phyloP scores from a whole-genome alignment of 2,329 filamentous ascomycete genomes.

The Apiospora kogelbergensis region DNA sequence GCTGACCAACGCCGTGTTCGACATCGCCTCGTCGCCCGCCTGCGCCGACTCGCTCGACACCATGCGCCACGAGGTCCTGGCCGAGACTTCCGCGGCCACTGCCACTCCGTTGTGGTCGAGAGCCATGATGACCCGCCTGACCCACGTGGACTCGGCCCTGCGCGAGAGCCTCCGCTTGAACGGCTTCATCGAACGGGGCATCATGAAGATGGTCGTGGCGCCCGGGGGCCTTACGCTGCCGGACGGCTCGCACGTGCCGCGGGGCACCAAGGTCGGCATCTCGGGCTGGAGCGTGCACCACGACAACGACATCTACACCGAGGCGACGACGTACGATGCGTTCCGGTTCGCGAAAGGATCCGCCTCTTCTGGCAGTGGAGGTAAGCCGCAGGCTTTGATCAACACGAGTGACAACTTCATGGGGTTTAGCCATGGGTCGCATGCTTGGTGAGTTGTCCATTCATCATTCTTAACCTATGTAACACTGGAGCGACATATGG shows the following conservation, averaged over 20 bases:
- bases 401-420: constrained; percentile 34
- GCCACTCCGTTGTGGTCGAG: constrained; percentile 32
- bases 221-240: constrained; percentile 33
- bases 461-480: too few species aligned
- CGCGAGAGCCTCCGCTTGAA: constrained; percentile 42
- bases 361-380: background rate
- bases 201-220: constrained; percentile 36
- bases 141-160: constrained; percentile 40
- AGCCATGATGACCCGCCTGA: constrained; percentile 34
- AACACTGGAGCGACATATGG: background rate
- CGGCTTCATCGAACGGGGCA: constrained; percentile 36
- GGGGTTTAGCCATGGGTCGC: constrained; percentile 36
- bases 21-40: constrained; percentile 32
- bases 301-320: constrained; percentile 32
- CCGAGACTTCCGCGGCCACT: constrained; percentile 14
- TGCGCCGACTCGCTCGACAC: constrained; percentile 23
- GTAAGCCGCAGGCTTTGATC: constrained; percentile 22
- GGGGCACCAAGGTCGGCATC: constrained; percentile 36
- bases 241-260: constrained; percentile 31
- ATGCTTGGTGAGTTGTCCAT: constrained; percentile 32
- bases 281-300: constrained; percentile 34
- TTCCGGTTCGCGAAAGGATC: constrained; percentile 34
- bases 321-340: constrained; percentile 34
- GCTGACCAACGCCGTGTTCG: constrained; percentile 37
- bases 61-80: constrained; percentile 36